phyloP scores from a whole-genome alignment of 2,329 filamentous ascomycete genomes.

The Fusarium sp. region DNA sequence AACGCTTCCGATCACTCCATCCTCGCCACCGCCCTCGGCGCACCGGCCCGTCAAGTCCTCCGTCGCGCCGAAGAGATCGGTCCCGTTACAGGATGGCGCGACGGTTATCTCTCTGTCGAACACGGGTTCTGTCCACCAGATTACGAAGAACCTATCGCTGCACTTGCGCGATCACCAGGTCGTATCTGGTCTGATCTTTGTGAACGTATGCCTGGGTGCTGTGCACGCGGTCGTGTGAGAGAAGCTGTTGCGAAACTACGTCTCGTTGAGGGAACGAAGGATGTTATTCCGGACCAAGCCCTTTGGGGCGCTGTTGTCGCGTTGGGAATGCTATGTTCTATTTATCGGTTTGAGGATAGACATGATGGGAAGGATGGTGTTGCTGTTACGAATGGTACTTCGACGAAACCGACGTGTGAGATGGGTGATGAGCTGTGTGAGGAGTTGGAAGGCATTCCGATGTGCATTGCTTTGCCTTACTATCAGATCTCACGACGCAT shows the following conservation, averaged over 20 bases:
- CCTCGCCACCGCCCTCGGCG: slow-evolving; percentile 64
- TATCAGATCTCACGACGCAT: slow-evolving; percentile 63
- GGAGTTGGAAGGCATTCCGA: slow-evolving; percentile 62
- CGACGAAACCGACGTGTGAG: slow-evolving; percentile 53
- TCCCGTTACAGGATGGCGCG: slow-evolving; percentile 62
- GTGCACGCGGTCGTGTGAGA: slow-evolving; percentile 62
- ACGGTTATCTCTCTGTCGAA: slow-evolving; percentile 54
- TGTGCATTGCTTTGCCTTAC: slow-evolving; percentile 62
- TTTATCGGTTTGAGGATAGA: slow-evolving; percentile 65
- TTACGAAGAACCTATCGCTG: slow-evolving; percentile 61
- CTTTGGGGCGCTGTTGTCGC: slow-evolving; percentile 66
- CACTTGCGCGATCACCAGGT: slow-evolving; percentile 59
- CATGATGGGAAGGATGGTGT: slow-evolving; percentile 66
- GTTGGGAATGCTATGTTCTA: slow-evolving; percentile 64
- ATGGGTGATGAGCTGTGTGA: slow-evolving; percentile 65
- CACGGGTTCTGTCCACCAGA: slow-evolving; percentile 65
- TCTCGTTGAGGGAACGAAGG: slow-evolving; percentile 61
- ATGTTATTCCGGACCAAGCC: slow-evolving; percentile 63
- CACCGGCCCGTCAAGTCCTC: slow-evolving; percentile 66
- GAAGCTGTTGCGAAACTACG: slow-evolving; percentile 63
- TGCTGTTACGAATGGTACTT: slow-evolving; percentile 46
- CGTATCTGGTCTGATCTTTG: slow-evolving; percentile 67
- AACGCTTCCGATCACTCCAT: slow-evolving; percentile 62
- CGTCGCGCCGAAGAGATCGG: slow-evolving; percentile 66
- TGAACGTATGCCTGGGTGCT: slow-evolving; percentile 65